A percentile compares a stretch with the other conserved stretches of the same genome.
Evolutionary conservation across 306 rosid genomes (phyloP).

Genomic region (Benincasa hispida): DNA sequence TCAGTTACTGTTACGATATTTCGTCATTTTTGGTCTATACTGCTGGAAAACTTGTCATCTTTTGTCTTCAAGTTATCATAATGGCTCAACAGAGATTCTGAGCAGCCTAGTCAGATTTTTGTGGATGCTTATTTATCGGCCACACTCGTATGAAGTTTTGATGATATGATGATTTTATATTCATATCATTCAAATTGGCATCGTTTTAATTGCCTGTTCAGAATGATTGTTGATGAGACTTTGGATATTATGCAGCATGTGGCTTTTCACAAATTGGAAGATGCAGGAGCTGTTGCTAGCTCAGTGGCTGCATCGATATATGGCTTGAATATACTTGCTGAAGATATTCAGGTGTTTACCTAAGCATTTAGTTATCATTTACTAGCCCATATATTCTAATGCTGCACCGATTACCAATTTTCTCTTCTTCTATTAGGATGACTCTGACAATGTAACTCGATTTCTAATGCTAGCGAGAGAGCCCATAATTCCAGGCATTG

Average conservation of each 20-base stretch:
- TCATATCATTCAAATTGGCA: neutral
- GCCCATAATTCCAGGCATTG: slow-evolving; percentile 89
- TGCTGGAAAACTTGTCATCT: neutral
- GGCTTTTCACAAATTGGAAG: slow-evolving; percentile 49
- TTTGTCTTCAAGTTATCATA: neutral
- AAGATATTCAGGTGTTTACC: slow-evolving; percentile 72
- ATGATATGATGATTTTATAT: neutral
- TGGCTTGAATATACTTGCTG: slow-evolving; percentile 66
- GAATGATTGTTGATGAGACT: slow-evolving; percentile 18
- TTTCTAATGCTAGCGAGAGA: slow-evolving; percentile 87
- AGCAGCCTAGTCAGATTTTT: neutral
- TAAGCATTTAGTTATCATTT: neutral
- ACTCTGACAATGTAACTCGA: slow-evolving; percentile 75
- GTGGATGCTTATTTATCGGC: neutral
- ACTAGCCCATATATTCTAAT: neutral
- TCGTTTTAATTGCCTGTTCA: slow-evolving; percentile 10
- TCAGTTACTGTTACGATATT: neutral
- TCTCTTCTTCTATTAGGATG: slow-evolving; percentile 57
- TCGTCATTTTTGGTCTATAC: neutral
- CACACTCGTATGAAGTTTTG: neutral
- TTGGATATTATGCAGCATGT: slow-evolving; percentile 45
- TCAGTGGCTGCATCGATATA: slow-evolving; percentile 69
- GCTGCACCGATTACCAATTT: slow-evolving; percentile 10
- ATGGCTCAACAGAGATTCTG: neutral
- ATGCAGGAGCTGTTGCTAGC: slow-evolving; percentile 93